Base-by-base conservation (phyloP, 768 basidiomycete species). In the Suillus alpinus region DNA sequence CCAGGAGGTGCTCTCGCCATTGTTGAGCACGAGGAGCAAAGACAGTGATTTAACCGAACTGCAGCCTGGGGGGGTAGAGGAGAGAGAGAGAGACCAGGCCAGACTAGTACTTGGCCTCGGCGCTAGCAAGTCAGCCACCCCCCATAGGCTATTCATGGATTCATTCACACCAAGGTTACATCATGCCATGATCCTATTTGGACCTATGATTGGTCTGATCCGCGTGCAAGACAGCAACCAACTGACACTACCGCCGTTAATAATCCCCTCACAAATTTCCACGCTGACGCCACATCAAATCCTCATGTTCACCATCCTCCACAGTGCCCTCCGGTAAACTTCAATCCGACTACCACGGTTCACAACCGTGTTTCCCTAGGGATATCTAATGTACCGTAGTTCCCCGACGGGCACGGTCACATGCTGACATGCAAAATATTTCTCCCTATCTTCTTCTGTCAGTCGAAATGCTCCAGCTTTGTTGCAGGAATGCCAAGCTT, bases 381-480 rank as follows among this genome's bases (percentile, higher is more conserved):
- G 2, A 37, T 36, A 53, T 53, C 20, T 36, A 53, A 53, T 53
- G 13, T 37, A 36, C 52, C 43, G 20, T 37, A 37, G 37, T 32
- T 7, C 37, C 10, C 37, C 49, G 49, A 50, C 49, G 49, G 49
- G 49, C 49, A 50, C 49, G 49, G 49, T 50, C 49, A 50, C 26
- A 4, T 18, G 31, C 29, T 18, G 49, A 50, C 16, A 16, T 12
- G 43, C 12, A 44, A 44, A 23, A 44, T 44, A 23, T 23, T 8
- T 46, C 13, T 47, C 3, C 46, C 23, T 7, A 13, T 12, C 37
- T 37, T 37, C 44, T 14, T 39, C 44, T 26, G 16, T 53, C 36
- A 83, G 67, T 81, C 79, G 71, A 87, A 88, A 55, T 82, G 78
- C 64, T 75, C 78, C 59, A 86, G 80, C 66, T 71, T 76, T 16